These are phyloP conservation scores for Pichia paraexigua DNA, from an alignment of 805 yeast genomes.

Conservation along the genomic window DNA sequence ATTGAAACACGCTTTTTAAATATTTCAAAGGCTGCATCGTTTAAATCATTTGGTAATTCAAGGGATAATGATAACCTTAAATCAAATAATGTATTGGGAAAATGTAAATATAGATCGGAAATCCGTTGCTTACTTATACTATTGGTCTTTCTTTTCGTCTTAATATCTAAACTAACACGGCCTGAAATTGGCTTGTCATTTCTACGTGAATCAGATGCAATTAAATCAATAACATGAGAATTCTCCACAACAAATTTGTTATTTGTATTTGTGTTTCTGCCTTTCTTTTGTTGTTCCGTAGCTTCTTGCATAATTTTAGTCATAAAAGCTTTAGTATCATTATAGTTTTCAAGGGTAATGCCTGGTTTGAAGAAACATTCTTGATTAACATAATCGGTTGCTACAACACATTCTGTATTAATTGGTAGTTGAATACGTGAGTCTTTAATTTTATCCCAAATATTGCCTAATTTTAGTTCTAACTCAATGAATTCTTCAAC, in stretches of 20 bases:
- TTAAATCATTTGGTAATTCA: slow-evolving; percentile 64
- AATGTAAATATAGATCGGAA: slow-evolving; percentile 61
- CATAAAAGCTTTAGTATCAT: slow-evolving; percentile 46
- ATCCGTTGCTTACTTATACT: slow-evolving; percentile 68
- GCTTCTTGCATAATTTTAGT: slow-evolving; percentile 40
- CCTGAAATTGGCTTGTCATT: slow-evolving; percentile 58
- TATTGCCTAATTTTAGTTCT: slow-evolving; percentile 67
- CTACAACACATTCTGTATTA: slow-evolving; percentile 55
- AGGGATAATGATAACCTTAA: slow-evolving; percentile 65
- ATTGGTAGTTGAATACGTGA: slow-evolving; percentile 58
- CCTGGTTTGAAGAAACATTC: slow-evolving; percentile 58
- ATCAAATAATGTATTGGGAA: slow-evolving; percentile 75
- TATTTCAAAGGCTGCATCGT: slow-evolving; percentile 43
- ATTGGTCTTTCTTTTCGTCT: slow-evolving; percentile 57
- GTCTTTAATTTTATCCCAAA: slow-evolving; percentile 56
- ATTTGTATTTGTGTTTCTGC: slow-evolving; percentile 5
- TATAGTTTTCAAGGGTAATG: slow-evolving; percentile 54
- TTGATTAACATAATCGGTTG: slow-evolving; percentile 40
- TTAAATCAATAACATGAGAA: slow-evolving; percentile 54
- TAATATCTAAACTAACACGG: slow-evolving; percentile 59
- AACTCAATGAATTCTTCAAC: slow-evolving; percentile 53
- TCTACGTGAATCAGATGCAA: slow-evolving; percentile 53
- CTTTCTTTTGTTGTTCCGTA: slow-evolving; percentile 11
- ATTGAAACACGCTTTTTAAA: slow-evolving; percentile 40
- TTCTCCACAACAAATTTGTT: slow-evolving; percentile 53